Percentiles rank a stretch among this genome's conserved stretches.
Evolutionary conservation across 2,329 filamentous ascomycete species (phyloP).

Genomic region (Didymella pinodella): DNA sequence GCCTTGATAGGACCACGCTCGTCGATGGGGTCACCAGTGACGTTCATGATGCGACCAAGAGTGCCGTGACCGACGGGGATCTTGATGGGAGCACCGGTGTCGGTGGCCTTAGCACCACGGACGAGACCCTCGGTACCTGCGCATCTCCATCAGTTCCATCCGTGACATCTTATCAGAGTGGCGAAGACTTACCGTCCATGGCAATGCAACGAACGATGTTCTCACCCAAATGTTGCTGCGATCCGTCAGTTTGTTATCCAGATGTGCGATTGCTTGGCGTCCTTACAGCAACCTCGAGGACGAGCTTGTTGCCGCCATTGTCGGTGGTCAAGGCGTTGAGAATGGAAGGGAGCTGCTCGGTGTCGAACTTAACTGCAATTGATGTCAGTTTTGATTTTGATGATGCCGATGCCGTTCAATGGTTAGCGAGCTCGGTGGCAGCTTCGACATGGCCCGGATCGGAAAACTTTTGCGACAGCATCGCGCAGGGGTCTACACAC

Average conservation of each 20-base stretch:
- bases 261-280: conserved; percentile 36
- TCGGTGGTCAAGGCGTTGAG: conserved; percentile 93
- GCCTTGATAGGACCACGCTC: conserved; percentile 98
- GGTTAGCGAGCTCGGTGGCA: conserved; percentile 20
- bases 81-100: conserved; percentile 94
- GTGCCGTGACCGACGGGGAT: conserved; percentile 93
- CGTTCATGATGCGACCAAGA: conserved; percentile 99
- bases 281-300: conserved; percentile 94
- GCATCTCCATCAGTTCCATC: conserved; percentile 33
- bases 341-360: conserved; percentile 91
- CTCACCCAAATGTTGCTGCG: conserved; percentile 98
- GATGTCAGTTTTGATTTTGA: conserved; percentile 41
- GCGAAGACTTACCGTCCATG: conserved; percentile 85
- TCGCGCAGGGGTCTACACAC: conserved; percentile 58
- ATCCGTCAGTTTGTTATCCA: conserved; percentile 38
- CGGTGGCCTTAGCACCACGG: conserved; percentile 82
- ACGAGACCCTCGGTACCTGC: conserved; percentile 98
- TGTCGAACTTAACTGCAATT: conserved; percentile 90
- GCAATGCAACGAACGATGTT: conserved; percentile 99
- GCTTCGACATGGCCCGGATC: background rate
- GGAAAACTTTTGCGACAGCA: conserved; percentile 51
- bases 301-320: conserved; percentile 92
- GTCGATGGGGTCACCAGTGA: conserved; percentile 99
- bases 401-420: conserved; percentile 42
- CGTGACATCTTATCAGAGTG: conserved; percentile 6